These are phyloP conservation scores for Bimuria novae-zelandiae DNA, from an alignment of 2,329 filamentous ascomycete genomes.

Conservation along the genomic window DNA sequence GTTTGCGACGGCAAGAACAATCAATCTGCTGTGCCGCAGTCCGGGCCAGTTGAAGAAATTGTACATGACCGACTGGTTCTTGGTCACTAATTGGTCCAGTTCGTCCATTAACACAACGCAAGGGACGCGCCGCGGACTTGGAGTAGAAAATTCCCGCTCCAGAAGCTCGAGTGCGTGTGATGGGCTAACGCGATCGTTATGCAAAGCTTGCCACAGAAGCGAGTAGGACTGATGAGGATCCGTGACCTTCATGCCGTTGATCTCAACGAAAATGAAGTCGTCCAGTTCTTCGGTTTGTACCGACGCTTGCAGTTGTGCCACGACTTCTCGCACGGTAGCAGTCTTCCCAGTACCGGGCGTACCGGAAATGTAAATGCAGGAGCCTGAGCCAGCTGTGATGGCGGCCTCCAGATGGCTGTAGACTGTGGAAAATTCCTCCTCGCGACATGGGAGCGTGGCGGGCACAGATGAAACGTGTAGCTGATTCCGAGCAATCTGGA, in stretches of 20 bases:
- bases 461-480: conserved; percentile 95
- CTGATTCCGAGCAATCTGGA: conserved; percentile 84
- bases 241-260: conserved; percentile 99
- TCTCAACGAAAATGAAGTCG: conserved; percentile 98
- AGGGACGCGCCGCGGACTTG: conserved; percentile 86
- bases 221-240: conserved; percentile 97
- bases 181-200: conserved; percentile 89
- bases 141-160: conserved; percentile 89
- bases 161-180: conserved; percentile 88
- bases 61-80: conserved; percentile 99
- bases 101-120: conserved; percentile 99
- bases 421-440: conserved; percentile 87
- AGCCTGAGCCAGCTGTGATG: conserved; percentile 89
- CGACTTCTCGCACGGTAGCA: conserved; percentile 93
- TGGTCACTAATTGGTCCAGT: conserved; percentile 94
- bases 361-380: conserved; percentile 99
- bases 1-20: conserved; percentile 96
- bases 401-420: conserved; percentile 93
- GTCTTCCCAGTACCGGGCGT: conserved; percentile 98
- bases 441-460: conserved; percentile 84
- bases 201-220: conserved; percentile 92
- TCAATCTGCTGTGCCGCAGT: conserved; percentile 85
- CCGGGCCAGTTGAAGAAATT: conserved; percentile 99
- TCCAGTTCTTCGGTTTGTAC: conserved; percentile 90
- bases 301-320: conserved; percentile 83